Conservation (phyloP, 495 filamentous ascomycete genomes). For the Hamigera avellanea region DNA sequence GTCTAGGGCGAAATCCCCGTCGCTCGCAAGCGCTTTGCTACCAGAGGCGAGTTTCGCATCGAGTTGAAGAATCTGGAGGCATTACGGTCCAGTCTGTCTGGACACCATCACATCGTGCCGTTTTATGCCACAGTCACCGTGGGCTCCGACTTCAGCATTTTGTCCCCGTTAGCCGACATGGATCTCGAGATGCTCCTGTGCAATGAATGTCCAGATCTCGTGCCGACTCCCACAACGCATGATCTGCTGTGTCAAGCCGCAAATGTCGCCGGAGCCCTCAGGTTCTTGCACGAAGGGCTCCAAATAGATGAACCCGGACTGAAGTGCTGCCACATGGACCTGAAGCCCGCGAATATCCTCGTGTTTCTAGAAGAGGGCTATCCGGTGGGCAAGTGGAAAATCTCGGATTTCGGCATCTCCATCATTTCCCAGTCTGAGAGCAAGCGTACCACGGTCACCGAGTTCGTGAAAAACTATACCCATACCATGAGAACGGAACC, state of each 20-base stretch:
- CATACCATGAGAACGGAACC: background rate
- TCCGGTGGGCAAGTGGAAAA: slow-evolving; percentile 13
- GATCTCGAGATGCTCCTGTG: slow-evolving; percentile 8
- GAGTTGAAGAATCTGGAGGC: slow-evolving; percentile 2
- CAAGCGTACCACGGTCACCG: background rate
- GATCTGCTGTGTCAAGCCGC: slow-evolving; percentile 3
- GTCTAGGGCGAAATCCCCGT: slow-evolving; percentile 1
- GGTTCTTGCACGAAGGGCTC: slow-evolving; percentile 7
- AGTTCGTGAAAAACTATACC: background rate
- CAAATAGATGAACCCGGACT: background rate
- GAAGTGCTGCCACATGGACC: slow-evolving; percentile 10
- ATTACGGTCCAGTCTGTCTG: slow-evolving; percentile 1
- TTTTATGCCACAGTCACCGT: slow-evolving; percentile 6
- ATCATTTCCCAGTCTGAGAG: slow-evolving; percentile 2
- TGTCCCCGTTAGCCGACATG: slow-evolving; percentile 6
- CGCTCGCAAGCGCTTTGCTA: slow-evolving; percentile 2
- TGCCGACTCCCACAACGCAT: background rate
- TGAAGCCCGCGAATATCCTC: slow-evolving; percentile 16
- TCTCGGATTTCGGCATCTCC: slow-evolving; percentile 16
- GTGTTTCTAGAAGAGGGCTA: slow-evolving; percentile 2
- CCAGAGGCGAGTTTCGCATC: background rate
- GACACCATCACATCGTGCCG: slow-evolving; percentile 3
- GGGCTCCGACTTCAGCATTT: slow-evolving; percentile 6
- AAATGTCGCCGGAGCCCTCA: slow-evolving; percentile 9
- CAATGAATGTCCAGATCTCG: background rate